phyloP scores from a whole-genome alignment of 208 protist genomes.

The Wallacemonas sp. region DNA sequence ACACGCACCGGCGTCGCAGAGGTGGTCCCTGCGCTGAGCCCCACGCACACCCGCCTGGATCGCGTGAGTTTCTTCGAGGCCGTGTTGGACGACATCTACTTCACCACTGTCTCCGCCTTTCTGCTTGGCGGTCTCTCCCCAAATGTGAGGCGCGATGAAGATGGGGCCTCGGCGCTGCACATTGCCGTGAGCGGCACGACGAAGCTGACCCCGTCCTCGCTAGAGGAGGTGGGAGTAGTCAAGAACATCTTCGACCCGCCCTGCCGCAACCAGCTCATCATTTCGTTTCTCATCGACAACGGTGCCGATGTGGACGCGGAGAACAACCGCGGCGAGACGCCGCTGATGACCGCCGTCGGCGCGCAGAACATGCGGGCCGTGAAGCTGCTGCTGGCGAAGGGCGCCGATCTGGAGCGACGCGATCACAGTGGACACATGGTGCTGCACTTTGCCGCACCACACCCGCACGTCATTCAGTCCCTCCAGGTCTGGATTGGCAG shows the following conservation, averaged over 20 bases:
- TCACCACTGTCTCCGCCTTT: slow-evolving; percentile 47
- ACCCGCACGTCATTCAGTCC: slow-evolving; percentile 54
- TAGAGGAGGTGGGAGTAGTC: not conserved
- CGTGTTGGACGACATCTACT: slow-evolving; percentile 35
- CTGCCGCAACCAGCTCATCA: slow-evolving; percentile 54
- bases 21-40: slow-evolving; percentile 18
- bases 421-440: slow-evolving; percentile 45
- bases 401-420: slow-evolving; percentile 39
- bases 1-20: not conserved
- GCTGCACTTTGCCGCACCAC: slow-evolving; percentile 59
- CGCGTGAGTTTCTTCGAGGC: slow-evolving; percentile 58
- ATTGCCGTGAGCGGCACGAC: slow-evolving; percentile 45
- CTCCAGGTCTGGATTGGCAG: slow-evolving; percentile 52
- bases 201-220: not conserved
- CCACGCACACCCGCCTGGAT: slow-evolving; percentile 28
- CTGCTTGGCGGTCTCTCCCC: slow-evolving; percentile 57
- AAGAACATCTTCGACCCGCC: slow-evolving; percentile 19
- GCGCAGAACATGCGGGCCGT: slow-evolving; percentile 47
- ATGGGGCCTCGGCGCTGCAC: slow-evolving; percentile 66
- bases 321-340: slow-evolving; percentile 48
- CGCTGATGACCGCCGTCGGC: slow-evolving; percentile 75
- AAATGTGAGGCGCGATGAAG: slow-evolving; percentile 39
- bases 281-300: slow-evolving; percentile 78
- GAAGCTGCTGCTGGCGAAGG: slow-evolving; percentile 53
- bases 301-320: slow-evolving; percentile 66